Base-by-base conservation (phyloP, 345 rosid genomes). In the Eucalyptus cladocalyx region DNA sequence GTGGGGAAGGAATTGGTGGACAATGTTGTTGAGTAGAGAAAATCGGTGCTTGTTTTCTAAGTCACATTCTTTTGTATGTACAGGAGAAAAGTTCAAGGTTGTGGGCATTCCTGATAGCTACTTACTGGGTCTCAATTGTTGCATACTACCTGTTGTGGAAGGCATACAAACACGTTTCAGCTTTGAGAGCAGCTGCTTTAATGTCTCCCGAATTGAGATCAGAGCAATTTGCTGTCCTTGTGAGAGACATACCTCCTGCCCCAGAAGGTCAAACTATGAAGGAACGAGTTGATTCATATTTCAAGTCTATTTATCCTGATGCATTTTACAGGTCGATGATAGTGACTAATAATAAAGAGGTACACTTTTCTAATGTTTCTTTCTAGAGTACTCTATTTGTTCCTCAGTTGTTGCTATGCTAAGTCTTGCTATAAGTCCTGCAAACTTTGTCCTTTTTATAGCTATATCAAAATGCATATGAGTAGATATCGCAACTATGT, bases 241-340 rank as follows among this genome's bases (percentile, higher is more conserved):
- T 97, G 50, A 92, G 98, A 86, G 99, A 97, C 92, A 86, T 97
- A 76, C 99, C 99, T 89, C 88, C 89, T 42, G 92, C 91, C 62
- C 89, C 94, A 51, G 89, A 88, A 43, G 97, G 98, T 42, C 95
- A 94, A 91, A 90, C 95, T 21, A 90, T 92, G 72, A 97, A 97
- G 94, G 97, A 97, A 88, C 98, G 95, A 69, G 95, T 97, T 30
- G 99, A 97, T 93, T 93, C 97, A 11, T 97, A 93, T 91, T 97
- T 96, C 92, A 93, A 92, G 90, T 88, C 95, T 53, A 94, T 97
- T 69, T 96, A 97, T 92, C 96, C 96, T 3, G 96, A 97, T 14
- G 93, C 98, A 30, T 97, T 93, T 92, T 97, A 97, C 91, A 92
- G 99, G 91, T 97, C 99, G 14, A 91, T 97, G 92, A 93, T 96